Evolutionary conservation across 2,329 filamentous ascomycete species (phyloP).

Genomic region (Xylaria digitata): DNA sequence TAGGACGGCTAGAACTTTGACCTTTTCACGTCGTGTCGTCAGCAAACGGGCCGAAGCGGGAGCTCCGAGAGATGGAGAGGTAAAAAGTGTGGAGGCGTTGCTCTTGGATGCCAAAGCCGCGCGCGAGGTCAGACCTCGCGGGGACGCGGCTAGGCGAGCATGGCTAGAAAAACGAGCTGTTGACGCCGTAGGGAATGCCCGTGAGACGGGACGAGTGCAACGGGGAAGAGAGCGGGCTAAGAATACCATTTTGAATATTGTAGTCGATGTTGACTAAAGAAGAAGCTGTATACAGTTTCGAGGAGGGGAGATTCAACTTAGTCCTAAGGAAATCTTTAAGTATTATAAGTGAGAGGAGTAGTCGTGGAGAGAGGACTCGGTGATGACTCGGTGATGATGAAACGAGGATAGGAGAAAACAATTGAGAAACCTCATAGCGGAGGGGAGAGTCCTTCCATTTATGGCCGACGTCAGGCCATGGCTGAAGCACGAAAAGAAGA

Average conservation of each 20-base stretch:
- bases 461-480: conserved; percentile 37
- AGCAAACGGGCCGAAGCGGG: conserved; percentile 70
- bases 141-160: conserved; percentile 41
- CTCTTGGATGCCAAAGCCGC: conserved; percentile 41
- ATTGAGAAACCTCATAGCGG: conserved; percentile 25
- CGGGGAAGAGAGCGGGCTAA: conserved; percentile 68
- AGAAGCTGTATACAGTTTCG: conserved; percentile 21
- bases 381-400: conserved; percentile 22
- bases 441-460: conserved; percentile 40
- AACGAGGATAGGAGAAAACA: conserved; percentile 20
- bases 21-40: conserved; percentile 70
- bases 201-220: conserved; percentile 46
- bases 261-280: conserved; percentile 27
- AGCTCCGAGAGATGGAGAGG: conserved; percentile 56
- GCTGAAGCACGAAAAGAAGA: conserved; percentile 25
- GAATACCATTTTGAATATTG: conserved; percentile 61
- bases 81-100: conserved; percentile 49
- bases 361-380: conserved; percentile 1
- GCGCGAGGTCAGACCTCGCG: conserved; percentile 45
- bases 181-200: conserved; percentile 45
- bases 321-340: background rate
- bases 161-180: conserved; percentile 46
- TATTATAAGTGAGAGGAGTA: conserved; percentile 7
- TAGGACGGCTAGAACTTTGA: conserved; percentile 93
- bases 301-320: conserved; percentile 2